Percentiles rank a stretch among this genome's conserved stretches.
phyloP scores from a whole-genome alignment of 176 grass and related monocot genomes.

The Bonia amplexicaulis region DNA sequence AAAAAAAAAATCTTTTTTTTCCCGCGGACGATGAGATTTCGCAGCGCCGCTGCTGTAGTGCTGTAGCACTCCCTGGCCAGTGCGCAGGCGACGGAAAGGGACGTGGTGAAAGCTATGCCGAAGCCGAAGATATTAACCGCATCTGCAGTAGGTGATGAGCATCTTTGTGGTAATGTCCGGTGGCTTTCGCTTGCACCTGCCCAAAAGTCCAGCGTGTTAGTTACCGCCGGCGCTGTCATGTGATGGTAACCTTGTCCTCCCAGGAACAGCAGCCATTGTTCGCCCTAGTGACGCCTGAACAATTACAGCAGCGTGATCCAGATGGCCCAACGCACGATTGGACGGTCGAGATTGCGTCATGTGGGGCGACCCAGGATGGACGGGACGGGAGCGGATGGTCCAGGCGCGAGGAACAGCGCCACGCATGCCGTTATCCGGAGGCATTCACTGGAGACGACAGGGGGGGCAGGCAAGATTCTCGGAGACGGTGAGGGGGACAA shows the following conservation, averaged over 20 bases:
- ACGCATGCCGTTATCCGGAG: slow-evolving; percentile 28
- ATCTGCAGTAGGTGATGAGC: not conserved
- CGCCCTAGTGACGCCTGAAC: not conserved
- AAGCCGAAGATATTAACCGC: not conserved
- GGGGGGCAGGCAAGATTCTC: slow-evolving; percentile 29
- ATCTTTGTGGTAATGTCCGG: not conserved
- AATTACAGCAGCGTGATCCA: not conserved
- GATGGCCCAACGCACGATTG: not conserved
- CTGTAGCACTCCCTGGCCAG: slow-evolving; percentile 1
- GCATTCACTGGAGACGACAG: not conserved
- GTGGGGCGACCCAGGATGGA: not conserved
- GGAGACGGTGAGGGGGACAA: slow-evolving; percentile 20
- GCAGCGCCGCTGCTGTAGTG: not conserved
- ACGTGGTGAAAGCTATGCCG: slow-evolving; percentile 24
- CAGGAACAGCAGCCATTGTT: not conserved
- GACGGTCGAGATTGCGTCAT: not conserved
- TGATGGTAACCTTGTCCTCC: not conserved
- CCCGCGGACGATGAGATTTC: not conserved
- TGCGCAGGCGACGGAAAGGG: slow-evolving; percentile 13
- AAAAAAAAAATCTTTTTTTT: not conserved
- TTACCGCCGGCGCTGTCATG: not conserved
- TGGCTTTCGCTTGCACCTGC: not conserved
- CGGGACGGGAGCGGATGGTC: slow-evolving; percentile 18
- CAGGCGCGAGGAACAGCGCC: slow-evolving; percentile 14
- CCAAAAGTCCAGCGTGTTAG: not conserved